Conservation (phyloP, 225 moss, liverwort and hornwort species). For the Ulota crispa region DNA sequence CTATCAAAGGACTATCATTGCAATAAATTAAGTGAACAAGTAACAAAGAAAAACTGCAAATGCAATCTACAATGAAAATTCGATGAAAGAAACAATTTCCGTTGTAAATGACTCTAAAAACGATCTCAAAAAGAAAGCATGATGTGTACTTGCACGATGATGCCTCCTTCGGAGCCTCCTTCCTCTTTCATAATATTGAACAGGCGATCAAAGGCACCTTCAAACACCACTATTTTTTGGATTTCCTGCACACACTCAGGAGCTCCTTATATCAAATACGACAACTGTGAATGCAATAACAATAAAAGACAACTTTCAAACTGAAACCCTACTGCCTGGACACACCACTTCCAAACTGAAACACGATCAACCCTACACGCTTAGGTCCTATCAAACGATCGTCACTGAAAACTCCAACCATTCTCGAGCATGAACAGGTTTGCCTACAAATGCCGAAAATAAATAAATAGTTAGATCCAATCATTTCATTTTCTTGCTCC, state of each 20-base stretch:
- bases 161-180: conserved; percentile 94
- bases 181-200: conserved; percentile 91
- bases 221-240: conserved; percentile 99
- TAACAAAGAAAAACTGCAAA: neutral
- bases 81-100: neutral
- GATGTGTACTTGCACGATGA: conserved; percentile 87
- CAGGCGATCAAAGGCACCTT: conserved; percentile 94
- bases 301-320: neutral
- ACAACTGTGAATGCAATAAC: neutral
- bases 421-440: conserved; percentile 3
- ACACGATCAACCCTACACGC: neutral
- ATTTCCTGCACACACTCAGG: conserved; percentile 70
- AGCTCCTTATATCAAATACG: conserved; percentile 15
- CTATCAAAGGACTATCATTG: neutral
- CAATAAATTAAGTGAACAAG: neutral
- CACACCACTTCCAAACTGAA: conserved; percentile 4
- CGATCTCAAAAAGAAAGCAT: conserved; percentile 8
- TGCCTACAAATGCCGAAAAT: neutral
- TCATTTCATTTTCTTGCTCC: neutral
- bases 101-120: neutral
- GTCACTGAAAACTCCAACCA: conserved; percentile 12
- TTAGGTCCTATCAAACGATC: neutral
- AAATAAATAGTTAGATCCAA: neutral
- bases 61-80: conserved; percentile 3
- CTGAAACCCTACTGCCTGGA: neutral